A percentile compares a stretch with the other conserved stretches of the same genome.
phyloP scores from a whole-genome alignment of 768 basidiomycete genomes.

The Sporobolomyces pararoseus region DNA sequence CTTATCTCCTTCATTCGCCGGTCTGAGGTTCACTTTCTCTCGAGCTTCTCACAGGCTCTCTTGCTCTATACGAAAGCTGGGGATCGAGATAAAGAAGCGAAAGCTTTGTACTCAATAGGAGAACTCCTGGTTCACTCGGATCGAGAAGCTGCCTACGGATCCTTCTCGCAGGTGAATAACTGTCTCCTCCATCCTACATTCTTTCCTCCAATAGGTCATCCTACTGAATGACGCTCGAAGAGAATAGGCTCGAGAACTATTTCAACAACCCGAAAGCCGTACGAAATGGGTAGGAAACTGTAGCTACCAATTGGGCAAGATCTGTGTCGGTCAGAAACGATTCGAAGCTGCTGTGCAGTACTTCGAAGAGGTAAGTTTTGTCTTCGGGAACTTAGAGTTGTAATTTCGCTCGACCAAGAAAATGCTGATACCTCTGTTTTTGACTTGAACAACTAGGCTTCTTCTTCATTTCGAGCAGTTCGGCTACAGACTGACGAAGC shows the following conservation, averaged over 20 bases:
- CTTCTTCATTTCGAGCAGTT: not conserved
- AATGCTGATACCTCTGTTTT: not conserved
- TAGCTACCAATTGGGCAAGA: constrained; percentile 28
- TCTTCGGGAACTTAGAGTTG: too few species aligned
- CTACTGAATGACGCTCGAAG: not conserved
- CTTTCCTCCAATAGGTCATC: not conserved
- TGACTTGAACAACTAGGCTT: constrained; percentile 6
- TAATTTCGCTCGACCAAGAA: too few species aligned
- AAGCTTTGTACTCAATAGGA: constrained; percentile 14
- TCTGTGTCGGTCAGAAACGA: not conserved
- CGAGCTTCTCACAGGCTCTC: constrained; percentile 1
- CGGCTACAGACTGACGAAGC: constrained; percentile 8
- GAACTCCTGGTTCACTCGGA: not conserved
- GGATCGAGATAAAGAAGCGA: constrained; percentile 14
- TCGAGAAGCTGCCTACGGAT: not conserved
- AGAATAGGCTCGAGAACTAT: not conserved
- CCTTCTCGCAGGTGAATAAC: not conserved
- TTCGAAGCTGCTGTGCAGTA: constrained; percentile 14
- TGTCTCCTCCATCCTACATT: not conserved
- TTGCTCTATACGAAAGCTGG: constrained; percentile 23
- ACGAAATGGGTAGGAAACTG: not conserved
- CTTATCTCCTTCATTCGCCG: not conserved
- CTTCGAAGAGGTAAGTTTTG: constrained; percentile 25
- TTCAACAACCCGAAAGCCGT: not conserved
- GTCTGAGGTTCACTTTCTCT: too few species aligned